Conservation (phyloP, 257 asterid genomes). For the Eucommia ulmoides region DNA sequence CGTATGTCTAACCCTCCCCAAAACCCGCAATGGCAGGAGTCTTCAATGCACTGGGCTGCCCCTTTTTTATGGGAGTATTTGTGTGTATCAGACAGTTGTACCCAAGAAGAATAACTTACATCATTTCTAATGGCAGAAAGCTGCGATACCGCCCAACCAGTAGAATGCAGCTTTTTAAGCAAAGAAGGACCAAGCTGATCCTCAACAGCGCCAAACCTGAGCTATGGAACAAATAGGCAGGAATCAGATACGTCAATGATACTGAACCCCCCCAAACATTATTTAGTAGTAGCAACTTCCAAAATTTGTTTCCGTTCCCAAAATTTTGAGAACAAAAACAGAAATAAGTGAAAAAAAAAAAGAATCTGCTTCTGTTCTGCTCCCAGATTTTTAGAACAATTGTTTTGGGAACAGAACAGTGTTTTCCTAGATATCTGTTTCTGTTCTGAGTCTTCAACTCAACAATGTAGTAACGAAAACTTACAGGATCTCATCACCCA, state of each 20-base stretch:
- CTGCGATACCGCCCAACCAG: conserved; percentile 71
- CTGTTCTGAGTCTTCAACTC: no score
- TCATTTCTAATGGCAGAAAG: conserved; percentile 48
- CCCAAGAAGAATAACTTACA: conserved; percentile 29
- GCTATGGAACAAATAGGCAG: conserved; percentile 63
- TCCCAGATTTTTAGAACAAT: no score
- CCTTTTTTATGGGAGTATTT: no score
- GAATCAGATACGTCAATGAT: conserved; percentile 3
- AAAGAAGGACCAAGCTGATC: conserved; percentile 48
- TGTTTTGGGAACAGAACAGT: no score
- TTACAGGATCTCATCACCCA: conserved; percentile 94
- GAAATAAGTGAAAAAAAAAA: background rate
- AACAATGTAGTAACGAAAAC: conserved; percentile 18
- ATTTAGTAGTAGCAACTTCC: background rate
- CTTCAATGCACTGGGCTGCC: no score
- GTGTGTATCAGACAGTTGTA: background rate
- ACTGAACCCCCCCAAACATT: background rate
- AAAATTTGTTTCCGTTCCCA: no score
- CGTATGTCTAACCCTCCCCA: no score
- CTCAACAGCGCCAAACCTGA: conserved; percentile 93
- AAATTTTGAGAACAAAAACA: background rate
- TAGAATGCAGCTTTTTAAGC: conserved; percentile 53
- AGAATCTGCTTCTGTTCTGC: no score
- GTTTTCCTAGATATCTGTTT: no score
- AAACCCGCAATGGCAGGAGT: no score